Evolutionary conservation across 441 rosid species (phyloP).

Genomic region (Eutrema salsugineum): DNA sequence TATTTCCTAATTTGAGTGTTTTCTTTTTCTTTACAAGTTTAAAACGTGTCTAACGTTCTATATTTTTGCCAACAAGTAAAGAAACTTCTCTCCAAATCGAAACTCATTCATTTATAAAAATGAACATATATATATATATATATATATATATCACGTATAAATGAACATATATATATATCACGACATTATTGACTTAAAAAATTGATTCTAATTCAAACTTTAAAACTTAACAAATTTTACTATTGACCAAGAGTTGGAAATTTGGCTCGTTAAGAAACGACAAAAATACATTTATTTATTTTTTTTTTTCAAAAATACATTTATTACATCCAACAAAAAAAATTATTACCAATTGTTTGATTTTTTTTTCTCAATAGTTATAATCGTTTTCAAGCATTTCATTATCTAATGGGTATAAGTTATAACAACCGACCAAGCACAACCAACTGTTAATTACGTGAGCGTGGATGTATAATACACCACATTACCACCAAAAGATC

Average conservation of each 20-base stretch:
- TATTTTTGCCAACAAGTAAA: background rate
- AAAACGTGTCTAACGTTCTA: background rate
- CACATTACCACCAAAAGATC: slow-evolving; percentile 6
- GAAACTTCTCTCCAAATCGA: background rate
- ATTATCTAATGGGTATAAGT: slow-evolving; percentile 21
- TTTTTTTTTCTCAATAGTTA: background rate
- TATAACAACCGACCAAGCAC: slow-evolving; percentile 31
- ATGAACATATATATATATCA: background rate
- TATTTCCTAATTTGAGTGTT: background rate
- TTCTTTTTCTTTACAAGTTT: background rate
- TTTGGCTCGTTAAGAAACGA: background rate
- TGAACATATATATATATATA: background rate
- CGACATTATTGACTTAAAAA: background rate
- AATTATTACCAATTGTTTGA: background rate
- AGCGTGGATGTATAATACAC: background rate
- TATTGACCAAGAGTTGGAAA: background rate
- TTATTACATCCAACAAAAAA: background rate
- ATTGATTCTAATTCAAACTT: background rate
- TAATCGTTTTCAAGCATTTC: slow-evolving; percentile 23
- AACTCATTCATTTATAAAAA: background rate
- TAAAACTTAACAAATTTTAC: background rate
- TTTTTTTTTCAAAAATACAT: no score
- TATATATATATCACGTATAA: no score
- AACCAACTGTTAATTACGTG: slow-evolving; percentile 23
- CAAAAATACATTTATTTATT: background rate